Base-by-base conservation (phyloP, 768 basidiomycete species). In the Tubosaeta sp. region DNA sequence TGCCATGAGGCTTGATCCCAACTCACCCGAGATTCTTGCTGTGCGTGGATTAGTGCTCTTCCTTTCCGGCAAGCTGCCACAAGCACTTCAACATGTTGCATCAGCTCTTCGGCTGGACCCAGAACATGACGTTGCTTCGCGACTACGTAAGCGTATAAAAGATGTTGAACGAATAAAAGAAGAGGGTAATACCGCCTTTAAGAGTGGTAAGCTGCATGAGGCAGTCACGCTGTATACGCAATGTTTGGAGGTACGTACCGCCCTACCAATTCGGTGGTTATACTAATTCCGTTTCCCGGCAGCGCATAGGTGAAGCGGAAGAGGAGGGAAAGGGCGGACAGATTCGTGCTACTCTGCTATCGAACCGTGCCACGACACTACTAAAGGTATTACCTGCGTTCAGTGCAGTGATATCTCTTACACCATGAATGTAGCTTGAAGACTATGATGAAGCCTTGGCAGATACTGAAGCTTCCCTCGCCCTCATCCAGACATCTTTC, bases 161-260 rank as follows among this genome's bases (percentile, higher is more conserved):
- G 87, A 88, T 32, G 82, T 95, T 16, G 91, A 95, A 55, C 74
- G 82, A 52, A 65, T 87, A 39, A 94, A 94, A 62, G 91, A 93
- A 56, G 91, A 91, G 56, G 92, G 92, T 0, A 94, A 95, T 57
- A 61, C 67, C 1, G 76, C 81, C 1, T 95, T 94, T 71, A 91
- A 92, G 68, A 50, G 62, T 0, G 77, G 78, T 3, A 74, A 74
- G 51, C 69, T 82, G 32, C 60, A 76, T 27, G 85, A 87, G 19
- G 92, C 92, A 0, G 67, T 84, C 8, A 74, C 75, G 0, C 84
- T 79, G 59, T 95, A 95, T 62, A 74, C 74, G 5, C 85, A 86
- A 53, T 83, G 87, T 5, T 69, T 95, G 14, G 85, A 86, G 52
- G 85, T 87, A 47, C 37, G 77, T 61, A 10, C 27, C 17, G 32